These are phyloP conservation scores for Solanum sitiens DNA, from an alignment of 257 asterid species.

Conservation along the genomic window DNA sequence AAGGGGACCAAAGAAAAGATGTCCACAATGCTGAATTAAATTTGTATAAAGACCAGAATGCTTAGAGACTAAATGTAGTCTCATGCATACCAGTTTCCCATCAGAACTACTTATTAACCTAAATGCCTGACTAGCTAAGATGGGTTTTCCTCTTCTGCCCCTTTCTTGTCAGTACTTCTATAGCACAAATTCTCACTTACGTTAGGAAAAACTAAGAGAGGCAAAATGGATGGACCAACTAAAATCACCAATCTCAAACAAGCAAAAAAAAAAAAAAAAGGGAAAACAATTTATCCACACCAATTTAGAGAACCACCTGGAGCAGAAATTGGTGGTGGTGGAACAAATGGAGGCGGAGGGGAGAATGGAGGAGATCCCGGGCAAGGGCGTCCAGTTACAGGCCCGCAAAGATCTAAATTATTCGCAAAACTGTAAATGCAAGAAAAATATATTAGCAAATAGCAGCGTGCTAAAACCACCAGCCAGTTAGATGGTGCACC, in stretches of 20 bases:
- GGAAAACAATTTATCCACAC: neutral
- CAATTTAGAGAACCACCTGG: conserved; percentile 48
- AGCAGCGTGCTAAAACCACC: neutral
- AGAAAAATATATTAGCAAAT: conserved; percentile 6
- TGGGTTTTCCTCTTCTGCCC: neutral
- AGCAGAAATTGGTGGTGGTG: conserved; percentile 70
- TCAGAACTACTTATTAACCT: neutral
- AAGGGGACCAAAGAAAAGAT: neutral
- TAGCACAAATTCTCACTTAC: neutral
- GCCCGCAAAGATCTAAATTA: conserved; percentile 87
- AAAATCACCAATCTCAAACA: neutral
- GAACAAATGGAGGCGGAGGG: conserved; percentile 97
- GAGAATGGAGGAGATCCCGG: conserved; percentile 99
- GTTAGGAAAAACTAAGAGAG: neutral
- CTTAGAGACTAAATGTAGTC: neutral
- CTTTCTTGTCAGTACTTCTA: neutral
- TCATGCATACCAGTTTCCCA: neutral
- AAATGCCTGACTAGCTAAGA: neutral
- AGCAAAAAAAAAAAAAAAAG: neutral
- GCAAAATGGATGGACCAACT: neutral
- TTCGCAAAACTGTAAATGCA: conserved; percentile 70
- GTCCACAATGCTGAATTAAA: neutral
- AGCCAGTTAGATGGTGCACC: neutral
- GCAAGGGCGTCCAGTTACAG: conserved; percentile 95
- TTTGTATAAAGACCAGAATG: neutral